Conservation (phyloP, 1,139 yeast genomes). For the Candida buenavistaensis region DNA sequence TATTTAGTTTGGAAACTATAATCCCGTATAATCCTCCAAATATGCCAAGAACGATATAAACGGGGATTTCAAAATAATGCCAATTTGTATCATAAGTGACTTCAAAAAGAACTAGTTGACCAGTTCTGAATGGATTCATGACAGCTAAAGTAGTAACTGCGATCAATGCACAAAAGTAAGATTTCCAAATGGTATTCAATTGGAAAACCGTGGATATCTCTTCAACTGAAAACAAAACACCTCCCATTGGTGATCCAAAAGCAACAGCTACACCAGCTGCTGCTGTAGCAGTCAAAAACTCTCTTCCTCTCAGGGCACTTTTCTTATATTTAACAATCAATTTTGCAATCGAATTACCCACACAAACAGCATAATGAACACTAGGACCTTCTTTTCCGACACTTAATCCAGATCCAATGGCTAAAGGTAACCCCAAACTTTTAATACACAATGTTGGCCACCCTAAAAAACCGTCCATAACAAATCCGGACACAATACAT, state of each 20-base stretch:
- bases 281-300: constrained; percentile 70
- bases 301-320: constrained; percentile 53
- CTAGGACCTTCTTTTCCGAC: constrained; percentile 88
- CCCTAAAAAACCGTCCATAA: constrained; percentile 74
- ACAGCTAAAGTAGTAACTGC: constrained; percentile 79
- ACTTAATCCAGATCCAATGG: constrained; percentile 78
- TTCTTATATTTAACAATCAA: constrained; percentile 45
- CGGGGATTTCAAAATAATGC: constrained; percentile 83
- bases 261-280: constrained; percentile 95
- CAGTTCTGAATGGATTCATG: constrained; percentile 89
- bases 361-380: constrained; percentile 84
- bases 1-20: constrained; percentile 73
- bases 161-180: constrained; percentile 85
- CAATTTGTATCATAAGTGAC: constrained; percentile 83
- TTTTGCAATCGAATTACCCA: constrained; percentile 65
- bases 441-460: constrained; percentile 74
- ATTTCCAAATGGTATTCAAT: constrained; percentile 81
- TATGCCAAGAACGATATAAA: constrained; percentile 74
- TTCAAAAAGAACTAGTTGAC: constrained; percentile 89
- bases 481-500: constrained; percentile 91
- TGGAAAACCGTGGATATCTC: constrained; percentile 75
- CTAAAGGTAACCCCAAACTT: constrained; percentile 78
- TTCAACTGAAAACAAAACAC: constrained; percentile 68
- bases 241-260: constrained; percentile 88
- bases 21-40: constrained; percentile 94